These are phyloP conservation scores for Leptodermis oblonga DNA, from an alignment of 257 asterid species.

Conservation along the genomic window DNA sequence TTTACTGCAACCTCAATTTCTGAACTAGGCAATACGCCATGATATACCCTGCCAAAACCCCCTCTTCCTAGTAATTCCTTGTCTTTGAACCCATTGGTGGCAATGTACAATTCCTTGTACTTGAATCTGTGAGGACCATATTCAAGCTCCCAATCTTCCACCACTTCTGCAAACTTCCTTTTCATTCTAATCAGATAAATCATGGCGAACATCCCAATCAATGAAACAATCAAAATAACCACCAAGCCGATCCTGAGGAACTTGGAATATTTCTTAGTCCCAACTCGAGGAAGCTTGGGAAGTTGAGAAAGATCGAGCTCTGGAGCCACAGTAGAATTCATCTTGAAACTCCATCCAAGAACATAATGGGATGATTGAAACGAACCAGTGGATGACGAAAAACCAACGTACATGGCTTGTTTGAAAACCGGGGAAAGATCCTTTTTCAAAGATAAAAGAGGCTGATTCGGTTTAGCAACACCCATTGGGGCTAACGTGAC, in stretches of 20 bases:
- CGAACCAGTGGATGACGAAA: background rate
- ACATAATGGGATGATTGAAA: background rate
- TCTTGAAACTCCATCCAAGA: background rate
- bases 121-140: background rate
- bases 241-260: background rate
- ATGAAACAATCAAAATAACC: background rate
- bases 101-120: background rate
- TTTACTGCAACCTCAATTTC: constrained; percentile 47
- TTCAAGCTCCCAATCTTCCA: background rate
- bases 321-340: constrained; percentile 31
- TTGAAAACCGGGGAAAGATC: constrained; percentile 36
- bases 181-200: background rate
- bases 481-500: constrained; percentile 44
- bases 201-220: background rate
- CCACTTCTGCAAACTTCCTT: background rate
- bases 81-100: background rate
- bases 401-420: background rate
- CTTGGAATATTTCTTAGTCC: background rate
- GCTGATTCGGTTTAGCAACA: constrained; percentile 30
- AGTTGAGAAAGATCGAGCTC: constrained; percentile 31
- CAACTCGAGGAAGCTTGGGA: background rate
- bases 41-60: constrained; percentile 60
- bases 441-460: constrained; percentile 25
- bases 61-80: constrained; percentile 28
- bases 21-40: constrained; percentile 38